Conservation (phyloP, 768 basidiomycete species). For the Psilocybe subaeruginosa region DNA sequence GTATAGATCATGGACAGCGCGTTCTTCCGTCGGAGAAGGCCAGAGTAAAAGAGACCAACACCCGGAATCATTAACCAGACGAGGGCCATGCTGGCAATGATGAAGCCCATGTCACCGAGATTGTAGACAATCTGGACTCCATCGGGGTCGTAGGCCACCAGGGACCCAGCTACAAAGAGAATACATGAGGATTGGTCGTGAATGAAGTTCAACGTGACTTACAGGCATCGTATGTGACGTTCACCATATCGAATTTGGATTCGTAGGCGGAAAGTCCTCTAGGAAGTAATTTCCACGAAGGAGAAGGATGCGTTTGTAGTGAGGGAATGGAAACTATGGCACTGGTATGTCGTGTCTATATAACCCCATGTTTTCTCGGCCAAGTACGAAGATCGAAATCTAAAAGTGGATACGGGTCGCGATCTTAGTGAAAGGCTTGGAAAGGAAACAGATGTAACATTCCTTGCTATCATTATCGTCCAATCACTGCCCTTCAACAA, state of each 20-base stretch:
- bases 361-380: neutral
- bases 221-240: slow-evolving; percentile 31
- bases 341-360: neutral
- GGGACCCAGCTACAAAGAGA: slow-evolving; percentile 36
- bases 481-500: slow-evolving; percentile 15
- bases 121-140: slow-evolving; percentile 43
- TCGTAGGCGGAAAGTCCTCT: slow-evolving; percentile 1
- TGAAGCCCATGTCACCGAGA: slow-evolving; percentile 56
- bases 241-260: slow-evolving; percentile 24
- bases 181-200: neutral
- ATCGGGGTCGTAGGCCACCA: slow-evolving; percentile 32
- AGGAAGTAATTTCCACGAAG: neutral
- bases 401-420: slow-evolving; percentile 10
- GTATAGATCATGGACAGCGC: slow-evolving; percentile 90
- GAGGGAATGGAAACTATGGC: neutral
- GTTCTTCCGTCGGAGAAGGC: slow-evolving; percentile 90
- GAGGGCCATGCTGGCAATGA: slow-evolving; percentile 73
- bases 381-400: slow-evolving; percentile 5
- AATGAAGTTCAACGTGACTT: slow-evolving; percentile 4
- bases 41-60: slow-evolving; percentile 90
- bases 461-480: slow-evolving; percentile 21
- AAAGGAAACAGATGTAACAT: slow-evolving; percentile 12
- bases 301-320: neutral
- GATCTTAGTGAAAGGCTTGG: slow-evolving; percentile 7
- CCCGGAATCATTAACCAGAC: slow-evolving; percentile 88